Conservation (phyloP, 129 eudicot species). For the Escallonia herrerae region DNA sequence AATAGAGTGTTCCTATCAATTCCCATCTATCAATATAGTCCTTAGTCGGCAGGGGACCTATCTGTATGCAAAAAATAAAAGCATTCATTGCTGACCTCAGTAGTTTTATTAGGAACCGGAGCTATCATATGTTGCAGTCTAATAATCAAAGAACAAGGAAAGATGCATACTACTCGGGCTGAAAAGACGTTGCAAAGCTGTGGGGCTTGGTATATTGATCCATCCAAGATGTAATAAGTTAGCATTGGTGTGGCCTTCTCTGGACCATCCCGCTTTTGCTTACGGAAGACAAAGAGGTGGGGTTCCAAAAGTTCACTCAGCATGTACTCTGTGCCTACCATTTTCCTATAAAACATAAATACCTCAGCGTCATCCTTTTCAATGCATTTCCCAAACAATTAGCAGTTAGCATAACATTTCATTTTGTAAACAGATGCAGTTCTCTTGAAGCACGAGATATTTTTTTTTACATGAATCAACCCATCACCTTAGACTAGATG, state of each 20-base stretch:
- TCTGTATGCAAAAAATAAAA: background rate
- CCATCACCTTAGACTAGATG: background rate
- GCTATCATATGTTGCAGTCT: background rate
- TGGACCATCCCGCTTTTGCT: slow-evolving; percentile 81
- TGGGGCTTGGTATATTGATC: slow-evolving; percentile 95
- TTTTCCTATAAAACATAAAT: slow-evolving; percentile 42
- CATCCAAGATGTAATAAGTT: slow-evolving; percentile 87
- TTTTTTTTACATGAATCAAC: background rate
- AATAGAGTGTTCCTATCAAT: background rate
- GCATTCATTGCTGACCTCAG: background rate
- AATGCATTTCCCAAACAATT: background rate
- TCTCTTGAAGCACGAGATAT: background rate
- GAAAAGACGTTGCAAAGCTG: slow-evolving; percentile 94
- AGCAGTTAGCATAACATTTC: background rate
- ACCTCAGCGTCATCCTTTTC: slow-evolving; percentile 1
- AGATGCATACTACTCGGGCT: slow-evolving; percentile 73
- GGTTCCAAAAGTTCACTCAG: slow-evolving; percentile 88
- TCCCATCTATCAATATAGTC: background rate
- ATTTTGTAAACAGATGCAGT: background rate
- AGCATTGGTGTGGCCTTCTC: slow-evolving; percentile 91
- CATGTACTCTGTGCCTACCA: slow-evolving; percentile 70
- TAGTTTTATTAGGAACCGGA: background rate
- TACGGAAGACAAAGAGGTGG: slow-evolving; percentile 77
- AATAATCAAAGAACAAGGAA: slow-evolving; percentile 3
- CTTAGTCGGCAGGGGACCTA: background rate